Evolutionary conservation across 176 grass and related monocot species (phyloP), one percentile per base, ranked within the genome.

Genomic region (Eremochloa ophiuroides): DNA sequence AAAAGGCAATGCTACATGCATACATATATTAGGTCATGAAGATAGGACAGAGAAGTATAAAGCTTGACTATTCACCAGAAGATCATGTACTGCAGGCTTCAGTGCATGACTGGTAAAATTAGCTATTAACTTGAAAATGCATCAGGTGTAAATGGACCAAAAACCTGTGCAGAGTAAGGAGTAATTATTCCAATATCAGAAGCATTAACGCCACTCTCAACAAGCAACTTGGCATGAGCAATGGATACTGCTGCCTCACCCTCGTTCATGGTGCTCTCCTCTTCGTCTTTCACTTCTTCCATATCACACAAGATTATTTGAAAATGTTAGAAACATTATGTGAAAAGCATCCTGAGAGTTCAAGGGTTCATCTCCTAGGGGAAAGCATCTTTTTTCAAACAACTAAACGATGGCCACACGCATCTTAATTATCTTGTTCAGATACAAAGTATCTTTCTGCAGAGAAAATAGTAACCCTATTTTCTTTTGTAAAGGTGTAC

Each of bases 231-330:
- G 64, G 92, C 90, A 93, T 98, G 95, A 65, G 92, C 74, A 30
- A 93, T 84, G 34, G 92, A 93, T 29, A 98, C 95, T 66, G 79
- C 74, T 77, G 95, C 95, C 66, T 98, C 95, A 6, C 95, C 95
- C 81, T 98, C 95, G 33, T 93, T 98, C 88, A 95, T 93, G 37
- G 86, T 91, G 78, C 95, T 98, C 79, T 91, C 95, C 84, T 94
- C 95, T 93, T 98, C 95, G 13, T 95, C 88, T 91, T 98, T 98
- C 73, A 91, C 91, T 88, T 98, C 95, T 85, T 98, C 95, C 92
- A 98, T 98, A 66, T 94, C 95, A 86, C 95, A 98, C 63, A 72
- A 53, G 85, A 56, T 5, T 77, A 58, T 35, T 71, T 73, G 35
- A 48, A 44, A 39, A 61, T 33, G 10, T 74, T 56, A 86, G 26